phyloP scores from a whole-genome alignment of 139 green algal species.

The Mesotaenium endlicherianum region DNA sequence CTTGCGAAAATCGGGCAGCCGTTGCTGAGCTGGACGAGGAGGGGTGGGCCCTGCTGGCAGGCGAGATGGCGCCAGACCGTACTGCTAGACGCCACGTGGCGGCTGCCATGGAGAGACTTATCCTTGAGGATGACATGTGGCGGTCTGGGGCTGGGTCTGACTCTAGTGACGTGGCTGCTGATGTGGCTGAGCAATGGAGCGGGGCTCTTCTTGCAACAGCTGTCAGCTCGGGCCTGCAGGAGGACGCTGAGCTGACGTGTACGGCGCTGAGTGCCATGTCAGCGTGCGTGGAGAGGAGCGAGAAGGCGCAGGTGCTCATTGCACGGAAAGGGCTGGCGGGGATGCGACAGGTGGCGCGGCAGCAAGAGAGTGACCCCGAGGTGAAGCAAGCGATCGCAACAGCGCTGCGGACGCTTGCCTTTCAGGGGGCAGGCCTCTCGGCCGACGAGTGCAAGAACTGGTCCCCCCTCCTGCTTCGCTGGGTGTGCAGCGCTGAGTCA shows the following conservation, averaged over 20 bases:
- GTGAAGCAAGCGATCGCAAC: neutral
- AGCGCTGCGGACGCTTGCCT: neutral
- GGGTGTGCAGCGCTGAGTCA: neutral
- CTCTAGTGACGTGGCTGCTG: too few relatives aligned
- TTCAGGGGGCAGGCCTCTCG: neutral
- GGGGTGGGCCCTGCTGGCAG: neutral
- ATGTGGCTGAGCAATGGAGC: too few relatives aligned
- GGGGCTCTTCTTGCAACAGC: conserved; percentile 3
- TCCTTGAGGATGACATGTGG: neutral
- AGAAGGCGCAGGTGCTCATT: neutral
- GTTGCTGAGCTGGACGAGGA: conserved; percentile 6
- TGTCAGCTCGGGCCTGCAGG: neutral
- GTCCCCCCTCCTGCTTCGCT: conserved; percentile 1
- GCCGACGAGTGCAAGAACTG: conserved; percentile 8
- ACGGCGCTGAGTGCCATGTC: neutral
- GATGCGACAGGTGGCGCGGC: neutral
- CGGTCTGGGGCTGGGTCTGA: neutral
- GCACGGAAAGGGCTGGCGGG: neutral
- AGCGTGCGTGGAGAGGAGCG: neutral
- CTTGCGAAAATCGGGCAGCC: neutral
- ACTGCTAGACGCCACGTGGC: conserved; percentile 4
- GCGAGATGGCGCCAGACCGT: neutral
- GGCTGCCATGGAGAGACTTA: neutral
- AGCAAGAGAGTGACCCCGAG: conserved; percentile 1
- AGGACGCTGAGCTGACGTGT: neutral